Evolutionary conservation across 192 early-diverging fungal species (phyloP).

Genomic region (Backusella circina): DNA sequence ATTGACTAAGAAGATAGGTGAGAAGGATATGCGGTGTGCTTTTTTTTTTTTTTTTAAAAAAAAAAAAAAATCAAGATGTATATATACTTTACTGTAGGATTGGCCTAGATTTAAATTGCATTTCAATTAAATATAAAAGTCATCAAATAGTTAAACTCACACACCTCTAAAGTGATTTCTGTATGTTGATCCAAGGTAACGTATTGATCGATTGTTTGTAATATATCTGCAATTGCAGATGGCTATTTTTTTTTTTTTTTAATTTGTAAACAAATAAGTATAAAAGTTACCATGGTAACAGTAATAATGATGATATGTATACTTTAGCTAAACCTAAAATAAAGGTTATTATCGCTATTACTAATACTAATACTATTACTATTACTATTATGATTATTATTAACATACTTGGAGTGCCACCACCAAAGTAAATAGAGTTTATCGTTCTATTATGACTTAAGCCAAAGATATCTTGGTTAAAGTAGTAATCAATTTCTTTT

Average conservation of each 20-base stretch:
- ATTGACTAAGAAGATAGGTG: slow-evolving; percentile 11
- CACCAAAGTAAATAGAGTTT: slow-evolving; percentile 54
- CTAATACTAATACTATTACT: too few relatives aligned
- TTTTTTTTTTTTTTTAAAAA: too few relatives aligned
- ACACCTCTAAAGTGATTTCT: slow-evolving; percentile 55
- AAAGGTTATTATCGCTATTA: neutral
- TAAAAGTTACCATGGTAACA: neutral
- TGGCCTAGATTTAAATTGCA: slow-evolving; percentile 32
- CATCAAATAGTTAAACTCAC: neutral
- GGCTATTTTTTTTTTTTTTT: slow-evolving; percentile 22
- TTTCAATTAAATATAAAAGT: neutral
- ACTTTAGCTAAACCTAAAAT: slow-evolving; percentile 11
- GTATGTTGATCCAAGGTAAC: slow-evolving; percentile 27
- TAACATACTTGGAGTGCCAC: slow-evolving; percentile 51
- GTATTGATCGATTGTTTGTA: slow-evolving; percentile 30
- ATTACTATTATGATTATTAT: neutral
- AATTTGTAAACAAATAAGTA: neutral
- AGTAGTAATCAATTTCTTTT: slow-evolving; percentile 35
- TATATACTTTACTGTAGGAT: slow-evolving; percentile 40
- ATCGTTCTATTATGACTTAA: slow-evolving; percentile 28
- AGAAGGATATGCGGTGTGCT: neutral
- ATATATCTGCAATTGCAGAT: slow-evolving; percentile 33
- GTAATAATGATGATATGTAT: neutral
- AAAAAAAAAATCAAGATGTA: too few relatives aligned
- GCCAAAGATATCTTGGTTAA: slow-evolving; percentile 27